A percentile compares a stretch with the other conserved stretches of the same genome.
These are phyloP conservation scores for Lepidium campestre DNA, from an alignment of 441 rosid genomes.

Conservation along the genomic window DNA sequence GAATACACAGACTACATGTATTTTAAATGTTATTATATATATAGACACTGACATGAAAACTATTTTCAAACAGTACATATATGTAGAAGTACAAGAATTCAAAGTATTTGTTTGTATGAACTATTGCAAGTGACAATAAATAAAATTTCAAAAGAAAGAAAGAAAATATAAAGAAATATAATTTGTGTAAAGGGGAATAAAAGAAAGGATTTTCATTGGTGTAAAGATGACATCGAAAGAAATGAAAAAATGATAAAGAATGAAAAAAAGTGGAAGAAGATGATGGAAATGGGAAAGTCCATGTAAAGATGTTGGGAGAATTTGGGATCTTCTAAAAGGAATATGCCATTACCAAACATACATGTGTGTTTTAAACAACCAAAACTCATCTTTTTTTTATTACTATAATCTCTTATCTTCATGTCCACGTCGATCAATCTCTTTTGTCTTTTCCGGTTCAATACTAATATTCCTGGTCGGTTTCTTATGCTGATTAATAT, in stretches of 20 bases:
- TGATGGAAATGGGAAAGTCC: conserved; percentile 27
- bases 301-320: conserved; percentile 30
- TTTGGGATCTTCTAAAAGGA: conserved; percentile 31
- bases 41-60: background rate
- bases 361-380: conserved; percentile 18
- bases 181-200: conserved; percentile 26
- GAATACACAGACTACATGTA: background rate
- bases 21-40: background rate
- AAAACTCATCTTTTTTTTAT: conserved; percentile 6
- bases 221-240: conserved; percentile 25
- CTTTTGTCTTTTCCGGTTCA: conserved; percentile 14
- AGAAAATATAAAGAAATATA: background rate
- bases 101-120: background rate
- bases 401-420: background rate
- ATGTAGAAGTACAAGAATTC: background rate
- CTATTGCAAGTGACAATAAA: background rate
- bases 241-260: conserved; percentile 22
- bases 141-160: background rate
- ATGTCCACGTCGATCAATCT: background rate
- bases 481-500: background rate
- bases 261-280: conserved; percentile 17
- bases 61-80: background rate
- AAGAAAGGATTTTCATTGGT: conserved; percentile 17
- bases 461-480: background rate
- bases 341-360: conserved; percentile 29